Percentiles rank a stretch among this genome's conserved stretches.
Conservation (phyloP, 2,329 filamentous ascomycete species). For the Trichoderma simmonsii region DNA sequence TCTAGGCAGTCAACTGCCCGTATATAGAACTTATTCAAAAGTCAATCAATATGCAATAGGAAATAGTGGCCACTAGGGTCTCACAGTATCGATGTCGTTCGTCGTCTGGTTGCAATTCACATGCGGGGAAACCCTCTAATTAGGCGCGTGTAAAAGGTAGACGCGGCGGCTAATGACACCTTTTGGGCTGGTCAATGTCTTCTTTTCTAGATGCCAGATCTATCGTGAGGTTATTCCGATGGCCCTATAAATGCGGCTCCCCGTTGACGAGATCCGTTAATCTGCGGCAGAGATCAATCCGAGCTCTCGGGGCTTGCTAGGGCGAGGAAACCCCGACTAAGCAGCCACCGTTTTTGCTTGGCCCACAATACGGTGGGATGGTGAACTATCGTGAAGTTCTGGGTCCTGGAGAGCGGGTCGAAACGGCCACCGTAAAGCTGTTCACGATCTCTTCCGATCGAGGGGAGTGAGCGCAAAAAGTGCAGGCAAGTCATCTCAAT, state of each 20-base stretch:
- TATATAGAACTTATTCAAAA: neutral
- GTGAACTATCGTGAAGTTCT: constrained; percentile 4
- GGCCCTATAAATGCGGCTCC: neutral
- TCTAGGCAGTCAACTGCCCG: neutral
- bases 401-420: neutral
- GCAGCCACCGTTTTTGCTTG: constrained; percentile 1
- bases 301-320: constrained; percentile 5
- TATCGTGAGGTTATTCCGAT: neutral
- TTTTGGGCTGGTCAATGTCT: neutral
- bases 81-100: neutral
- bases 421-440: constrained; percentile 5
- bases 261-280: neutral
- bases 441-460: constrained; percentile 19
- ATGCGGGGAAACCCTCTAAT: neutral
- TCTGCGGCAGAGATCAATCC: constrained; percentile 1
- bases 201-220: neutral
- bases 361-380: constrained; percentile 10
- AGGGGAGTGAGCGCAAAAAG: constrained; percentile 13
- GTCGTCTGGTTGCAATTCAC: neutral
- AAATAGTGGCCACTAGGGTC: neutral
- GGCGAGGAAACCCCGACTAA: constrained; percentile 4
- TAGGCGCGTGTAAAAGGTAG: neutral
- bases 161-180: neutral
- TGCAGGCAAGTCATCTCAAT: neutral
- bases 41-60: neutral